Conservation (phyloP, 257 asterid species). For the Cordia subcordata region DNA sequence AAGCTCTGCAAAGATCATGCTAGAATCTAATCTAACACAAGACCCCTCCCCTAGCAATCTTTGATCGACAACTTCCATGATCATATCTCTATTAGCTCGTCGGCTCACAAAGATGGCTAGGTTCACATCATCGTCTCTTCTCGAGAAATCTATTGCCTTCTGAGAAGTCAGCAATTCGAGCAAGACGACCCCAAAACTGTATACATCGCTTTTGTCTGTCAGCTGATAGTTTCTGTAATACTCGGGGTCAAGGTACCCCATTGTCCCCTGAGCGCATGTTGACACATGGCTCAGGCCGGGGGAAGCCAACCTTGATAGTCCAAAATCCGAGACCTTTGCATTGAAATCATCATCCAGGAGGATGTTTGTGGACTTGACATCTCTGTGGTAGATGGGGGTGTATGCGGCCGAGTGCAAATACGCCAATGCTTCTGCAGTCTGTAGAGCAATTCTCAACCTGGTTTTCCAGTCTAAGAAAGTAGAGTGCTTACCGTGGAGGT, state of each 20-base stretch:
- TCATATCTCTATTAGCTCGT: constrained; percentile 17
- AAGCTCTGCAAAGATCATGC: constrained; percentile 23
- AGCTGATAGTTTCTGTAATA: constrained; percentile 34
- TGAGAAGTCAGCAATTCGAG: constrained; percentile 39
- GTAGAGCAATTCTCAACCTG: constrained; percentile 33
- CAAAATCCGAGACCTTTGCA: constrained; percentile 43
- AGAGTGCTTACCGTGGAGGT: constrained; percentile 28
- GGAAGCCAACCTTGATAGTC: constrained; percentile 36
- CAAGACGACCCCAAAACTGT: constrained; percentile 40
- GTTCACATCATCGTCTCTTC: constrained; percentile 28
- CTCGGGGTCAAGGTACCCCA: constrained; percentile 46
- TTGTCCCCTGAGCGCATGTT: constrained; percentile 44
- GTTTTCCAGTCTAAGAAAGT: constrained; percentile 29
- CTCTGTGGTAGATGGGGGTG: constrained; percentile 45
- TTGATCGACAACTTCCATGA: constrained; percentile 33
- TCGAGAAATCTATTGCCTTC: constrained; percentile 31
- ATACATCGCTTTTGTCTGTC: constrained; percentile 43
- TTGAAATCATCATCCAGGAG: constrained; percentile 30
- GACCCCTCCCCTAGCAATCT: constrained; percentile 28
- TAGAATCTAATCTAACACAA: constrained; percentile 2
- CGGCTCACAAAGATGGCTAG: constrained; percentile 28
- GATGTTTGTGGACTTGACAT: constrained; percentile 42
- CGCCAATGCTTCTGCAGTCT: constrained; percentile 43
- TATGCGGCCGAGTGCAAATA: constrained; percentile 43
- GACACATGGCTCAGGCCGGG: constrained; percentile 39